phyloP scores from a whole-genome alignment of 208 protist species.

The Tritrichomonas musculus region DNA sequence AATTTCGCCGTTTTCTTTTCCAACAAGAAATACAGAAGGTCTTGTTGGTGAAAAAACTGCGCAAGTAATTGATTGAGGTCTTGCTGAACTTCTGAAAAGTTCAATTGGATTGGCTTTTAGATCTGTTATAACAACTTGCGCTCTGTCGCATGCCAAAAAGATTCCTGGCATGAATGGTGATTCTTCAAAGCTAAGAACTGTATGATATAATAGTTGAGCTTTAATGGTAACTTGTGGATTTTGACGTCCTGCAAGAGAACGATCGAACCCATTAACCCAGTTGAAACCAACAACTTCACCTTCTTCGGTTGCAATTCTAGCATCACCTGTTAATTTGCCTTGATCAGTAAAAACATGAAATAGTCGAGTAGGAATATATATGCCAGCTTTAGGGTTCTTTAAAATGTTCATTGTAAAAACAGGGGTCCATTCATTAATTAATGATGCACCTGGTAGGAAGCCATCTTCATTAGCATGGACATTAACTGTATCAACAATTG shows the following conservation, averaged over 20 bases:
- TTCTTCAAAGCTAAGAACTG: neutral
- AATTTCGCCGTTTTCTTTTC: constrained; percentile 28
- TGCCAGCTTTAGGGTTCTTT: neutral
- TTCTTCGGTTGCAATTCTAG: neutral
- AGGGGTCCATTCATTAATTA: constrained; percentile 12
- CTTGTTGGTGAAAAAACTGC: neutral
- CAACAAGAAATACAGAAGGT: neutral
- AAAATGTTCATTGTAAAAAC: constrained; percentile 18
- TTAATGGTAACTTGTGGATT: neutral
- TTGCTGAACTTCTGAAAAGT: neutral
- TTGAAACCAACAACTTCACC: neutral
- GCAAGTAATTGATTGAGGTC: neutral
- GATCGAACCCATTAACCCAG: constrained; percentile 10
- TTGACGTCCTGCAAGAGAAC: neutral
- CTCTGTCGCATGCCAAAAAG: neutral
- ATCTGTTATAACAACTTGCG: neutral
- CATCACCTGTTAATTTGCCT: neutral
- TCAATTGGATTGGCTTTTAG: neutral
- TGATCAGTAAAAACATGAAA: neutral
- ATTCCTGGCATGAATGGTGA: neutral
- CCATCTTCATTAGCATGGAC: neutral
- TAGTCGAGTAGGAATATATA: neutral
- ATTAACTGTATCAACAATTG: neutral
- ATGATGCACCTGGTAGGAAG: neutral
- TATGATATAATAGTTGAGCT: neutral